phyloP scores from a whole-genome alignment of 2,329 filamentous ascomycete species.

The Paecilomyces variotii region DNA sequence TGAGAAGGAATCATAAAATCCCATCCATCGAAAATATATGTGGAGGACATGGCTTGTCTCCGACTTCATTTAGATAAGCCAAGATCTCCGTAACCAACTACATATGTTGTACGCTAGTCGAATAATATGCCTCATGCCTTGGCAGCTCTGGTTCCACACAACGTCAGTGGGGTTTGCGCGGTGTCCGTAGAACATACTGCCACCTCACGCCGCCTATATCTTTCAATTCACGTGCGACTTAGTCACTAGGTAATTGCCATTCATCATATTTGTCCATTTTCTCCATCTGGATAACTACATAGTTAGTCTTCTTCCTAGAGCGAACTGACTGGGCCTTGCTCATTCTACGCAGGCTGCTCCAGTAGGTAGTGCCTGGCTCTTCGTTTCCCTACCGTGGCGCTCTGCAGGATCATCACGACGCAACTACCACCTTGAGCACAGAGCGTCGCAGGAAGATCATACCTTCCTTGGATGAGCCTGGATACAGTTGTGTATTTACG shows the following conservation, averaged over 20 bases:
- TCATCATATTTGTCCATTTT: neutral
- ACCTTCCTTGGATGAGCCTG: neutral
- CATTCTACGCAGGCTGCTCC: neutral
- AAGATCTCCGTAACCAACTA: too few species aligned
- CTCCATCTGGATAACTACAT: neutral
- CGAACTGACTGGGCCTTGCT: neutral
- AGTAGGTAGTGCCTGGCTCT: neutral
- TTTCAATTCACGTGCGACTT: neutral
- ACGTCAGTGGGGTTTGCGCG: constrained; percentile 14
- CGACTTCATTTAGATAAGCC: too few species aligned
- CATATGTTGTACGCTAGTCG: too few species aligned
- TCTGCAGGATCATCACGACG: neutral
- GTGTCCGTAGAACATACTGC: constrained; percentile 11
- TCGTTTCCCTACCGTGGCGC: neutral
- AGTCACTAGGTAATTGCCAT: neutral
- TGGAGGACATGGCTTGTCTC: too few species aligned
- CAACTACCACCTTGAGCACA: neutral
- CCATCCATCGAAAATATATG: too few species aligned
- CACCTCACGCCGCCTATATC: constrained; percentile 12
- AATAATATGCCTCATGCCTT: neutral
- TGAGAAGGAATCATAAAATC: too few species aligned
- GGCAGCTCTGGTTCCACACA: constrained; percentile 12
- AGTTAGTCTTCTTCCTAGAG: neutral
- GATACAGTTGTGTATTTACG: neutral
- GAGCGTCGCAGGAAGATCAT: neutral